These are phyloP conservation scores for Colletotrichum liaoningense DNA, from an alignment of 2,329 filamentous ascomycete genomes.

Conservation along the genomic window DNA sequence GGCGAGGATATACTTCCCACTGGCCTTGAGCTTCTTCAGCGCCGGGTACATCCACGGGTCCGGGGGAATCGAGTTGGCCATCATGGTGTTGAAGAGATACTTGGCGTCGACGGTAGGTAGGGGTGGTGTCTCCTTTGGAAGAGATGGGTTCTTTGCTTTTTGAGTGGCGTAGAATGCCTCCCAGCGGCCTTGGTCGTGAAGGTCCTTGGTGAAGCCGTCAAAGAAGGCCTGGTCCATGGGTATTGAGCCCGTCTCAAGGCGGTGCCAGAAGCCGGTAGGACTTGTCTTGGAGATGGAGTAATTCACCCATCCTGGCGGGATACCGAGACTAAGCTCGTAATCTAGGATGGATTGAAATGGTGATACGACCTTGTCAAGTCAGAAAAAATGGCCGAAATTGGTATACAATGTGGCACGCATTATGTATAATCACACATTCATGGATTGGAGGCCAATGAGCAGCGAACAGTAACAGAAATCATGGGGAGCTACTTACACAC, in stretches of 20 bases:
- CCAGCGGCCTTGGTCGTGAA: slow-evolving; percentile 77
- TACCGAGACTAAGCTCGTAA: slow-evolving; percentile 81
- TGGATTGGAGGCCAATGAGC: background rate
- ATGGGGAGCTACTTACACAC: slow-evolving; percentile 75
- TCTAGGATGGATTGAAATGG: slow-evolving; percentile 94
- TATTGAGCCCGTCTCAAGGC: slow-evolving; percentile 86
- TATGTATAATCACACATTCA: slow-evolving; percentile 12
- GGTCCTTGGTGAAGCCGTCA: slow-evolving; percentile 77
- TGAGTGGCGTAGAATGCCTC: slow-evolving; percentile 67
- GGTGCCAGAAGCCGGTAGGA: slow-evolving; percentile 88
- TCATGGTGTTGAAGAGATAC: slow-evolving; percentile 91
- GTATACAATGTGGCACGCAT: background rate
- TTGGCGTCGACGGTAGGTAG: slow-evolving; percentile 81
- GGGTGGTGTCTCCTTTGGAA: slow-evolving; percentile 62
- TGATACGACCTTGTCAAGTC: slow-evolving; percentile 77
- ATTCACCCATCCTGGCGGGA: slow-evolving; percentile 93
- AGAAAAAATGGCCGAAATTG: background rate
- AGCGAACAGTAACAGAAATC: slow-evolving; percentile 3
- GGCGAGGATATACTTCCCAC: slow-evolving; percentile 76
- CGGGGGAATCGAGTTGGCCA: slow-evolving; percentile 74
- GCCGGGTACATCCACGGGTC: slow-evolving; percentile 94
- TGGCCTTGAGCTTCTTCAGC: slow-evolving; percentile 73
- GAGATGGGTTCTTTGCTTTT: slow-evolving; percentile 53
- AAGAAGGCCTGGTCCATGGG: slow-evolving; percentile 82
- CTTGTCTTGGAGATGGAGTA: slow-evolving; percentile 84